These are phyloP conservation scores for Tolypocladium sp. DNA, from an alignment of 2,329 filamentous ascomycete genomes.

Conservation along the genomic window DNA sequence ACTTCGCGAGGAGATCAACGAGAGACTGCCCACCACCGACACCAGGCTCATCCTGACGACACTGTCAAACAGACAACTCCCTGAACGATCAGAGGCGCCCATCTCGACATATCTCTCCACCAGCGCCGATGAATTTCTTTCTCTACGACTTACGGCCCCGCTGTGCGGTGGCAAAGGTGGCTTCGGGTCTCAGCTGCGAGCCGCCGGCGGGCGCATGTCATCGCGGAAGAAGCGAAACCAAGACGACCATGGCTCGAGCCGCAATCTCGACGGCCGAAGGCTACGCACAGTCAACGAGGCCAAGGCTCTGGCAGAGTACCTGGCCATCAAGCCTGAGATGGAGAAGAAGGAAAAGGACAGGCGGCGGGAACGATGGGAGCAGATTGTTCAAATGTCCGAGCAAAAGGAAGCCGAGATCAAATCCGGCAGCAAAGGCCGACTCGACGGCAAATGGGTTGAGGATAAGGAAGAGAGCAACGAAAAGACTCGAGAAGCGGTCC, in stretches of 20 bases:
- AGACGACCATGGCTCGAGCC: constrained; percentile 81
- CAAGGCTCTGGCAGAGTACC: constrained; percentile 88
- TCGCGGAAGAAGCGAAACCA: constrained; percentile 81
- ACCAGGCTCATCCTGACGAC: constrained; percentile 72
- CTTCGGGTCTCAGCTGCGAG: constrained; percentile 93
- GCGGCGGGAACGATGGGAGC: constrained; percentile 74
- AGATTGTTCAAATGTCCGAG: constrained; percentile 79
- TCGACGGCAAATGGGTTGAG: constrained; percentile 92
- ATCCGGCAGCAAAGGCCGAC: constrained; percentile 58
- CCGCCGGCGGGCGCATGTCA: constrained; percentile 96
- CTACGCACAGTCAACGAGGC: constrained; percentile 90
- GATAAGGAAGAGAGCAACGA: constrained; percentile 85
- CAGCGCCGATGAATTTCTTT: constrained; percentile 59
- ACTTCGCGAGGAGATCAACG: constrained; percentile 54
- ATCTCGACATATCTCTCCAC: constrained; percentile 54
- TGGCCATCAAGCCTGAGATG: constrained; percentile 96
- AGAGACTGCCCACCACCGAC: constrained; percentile 47
- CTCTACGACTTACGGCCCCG: constrained; percentile 69
- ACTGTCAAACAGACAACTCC: constrained; percentile 63
- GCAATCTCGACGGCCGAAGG: constrained; percentile 85
- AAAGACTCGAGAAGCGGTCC: constrained; percentile 68
- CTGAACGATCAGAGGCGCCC: constrained; percentile 38
- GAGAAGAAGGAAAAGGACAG: constrained; percentile 87
- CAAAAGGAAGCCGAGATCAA: constrained; percentile 74
- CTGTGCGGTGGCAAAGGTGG: constrained; percentile 93